A percentile compares a stretch with the other conserved stretches of the same genome.
Conservation (phyloP, 192 early-diverging fungal genomes). For the Coemansia sp. region DNA sequence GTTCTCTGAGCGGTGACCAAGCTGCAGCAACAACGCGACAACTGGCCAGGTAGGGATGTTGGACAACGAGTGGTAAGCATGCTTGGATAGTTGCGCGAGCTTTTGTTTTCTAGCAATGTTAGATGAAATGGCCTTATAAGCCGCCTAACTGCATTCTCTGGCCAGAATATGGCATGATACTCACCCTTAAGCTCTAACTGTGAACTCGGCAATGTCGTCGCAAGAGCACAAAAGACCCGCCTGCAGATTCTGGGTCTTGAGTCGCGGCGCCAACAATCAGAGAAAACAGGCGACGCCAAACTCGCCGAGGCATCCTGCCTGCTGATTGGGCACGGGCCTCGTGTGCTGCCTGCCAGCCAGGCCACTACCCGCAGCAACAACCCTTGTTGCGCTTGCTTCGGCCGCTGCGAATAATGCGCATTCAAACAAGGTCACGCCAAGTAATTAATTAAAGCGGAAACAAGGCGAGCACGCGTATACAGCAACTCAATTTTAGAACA, state of each 20-base stretch:
- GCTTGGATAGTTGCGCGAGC: too few species aligned
- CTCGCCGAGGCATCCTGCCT: neutral
- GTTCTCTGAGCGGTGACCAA: too few species aligned
- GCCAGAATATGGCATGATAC: too few species aligned
- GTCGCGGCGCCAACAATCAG: neutral
- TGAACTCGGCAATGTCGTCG: too few species aligned
- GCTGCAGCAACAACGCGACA: too few species aligned
- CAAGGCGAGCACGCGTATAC: neutral
- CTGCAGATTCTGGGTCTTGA: neutral
- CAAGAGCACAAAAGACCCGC: neutral
- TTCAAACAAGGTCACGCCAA: neutral
- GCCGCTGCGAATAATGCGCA: neutral
- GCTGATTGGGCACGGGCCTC: neutral
- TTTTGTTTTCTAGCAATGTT: too few species aligned
- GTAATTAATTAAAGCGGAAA: slow-evolving; percentile 3
- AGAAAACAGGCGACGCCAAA: neutral
- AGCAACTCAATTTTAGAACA: neutral
- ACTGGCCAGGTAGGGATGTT: neutral
- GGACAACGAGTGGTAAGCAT: too few species aligned
- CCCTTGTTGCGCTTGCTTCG: neutral
- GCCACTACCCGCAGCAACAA: neutral
- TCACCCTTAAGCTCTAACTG: too few species aligned
- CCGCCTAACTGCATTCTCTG: too few species aligned
- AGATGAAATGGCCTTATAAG: too few species aligned
- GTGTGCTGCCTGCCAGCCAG: neutral